A percentile compares a stretch with the other conserved stretches of the same genome.
phyloP scores from a whole-genome alignment of 2,329 filamentous ascomycete genomes.

The Botrytis sinoallii region DNA sequence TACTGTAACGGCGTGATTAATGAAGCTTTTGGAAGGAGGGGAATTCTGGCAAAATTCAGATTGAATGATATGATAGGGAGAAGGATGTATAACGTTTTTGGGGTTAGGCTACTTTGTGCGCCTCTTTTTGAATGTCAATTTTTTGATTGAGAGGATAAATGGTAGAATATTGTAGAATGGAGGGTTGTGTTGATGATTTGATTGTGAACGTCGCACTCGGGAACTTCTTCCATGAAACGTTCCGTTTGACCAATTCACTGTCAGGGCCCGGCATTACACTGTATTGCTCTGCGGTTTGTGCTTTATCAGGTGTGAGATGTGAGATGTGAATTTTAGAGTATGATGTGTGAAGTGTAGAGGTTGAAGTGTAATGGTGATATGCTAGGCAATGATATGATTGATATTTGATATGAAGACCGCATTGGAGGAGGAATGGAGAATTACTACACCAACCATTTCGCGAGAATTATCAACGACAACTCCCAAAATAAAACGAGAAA shows the following conservation, averaged over 20 bases:
- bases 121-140: background rate
- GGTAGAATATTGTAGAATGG: background rate
- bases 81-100: constrained; percentile 3
- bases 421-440: constrained; percentile 16
- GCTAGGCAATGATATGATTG: background rate
- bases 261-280: constrained; percentile 18
- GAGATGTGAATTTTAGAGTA: background rate
- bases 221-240: constrained; percentile 17
- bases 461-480: constrained; percentile 1
- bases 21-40: background rate
- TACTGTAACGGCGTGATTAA: background rate
- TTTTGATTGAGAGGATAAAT: constrained; percentile 7
- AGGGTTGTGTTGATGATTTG: constrained; percentile 1
- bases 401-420: background rate
- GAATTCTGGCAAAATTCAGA: background rate
- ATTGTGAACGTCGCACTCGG: constrained; percentile 17
- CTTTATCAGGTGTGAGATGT: background rate
- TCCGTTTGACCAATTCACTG: constrained; percentile 19
- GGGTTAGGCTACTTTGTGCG: constrained; percentile 14
- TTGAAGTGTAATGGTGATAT: background rate
- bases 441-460: constrained; percentile 19
- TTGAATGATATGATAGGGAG: background rate
- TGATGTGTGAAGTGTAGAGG: background rate
- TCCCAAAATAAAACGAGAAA: background rate
- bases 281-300: constrained; percentile 1